These are phyloP conservation scores for Acacia pycnantha DNA, from an alignment of 331 rosid genomes.

Conservation along the genomic window DNA sequence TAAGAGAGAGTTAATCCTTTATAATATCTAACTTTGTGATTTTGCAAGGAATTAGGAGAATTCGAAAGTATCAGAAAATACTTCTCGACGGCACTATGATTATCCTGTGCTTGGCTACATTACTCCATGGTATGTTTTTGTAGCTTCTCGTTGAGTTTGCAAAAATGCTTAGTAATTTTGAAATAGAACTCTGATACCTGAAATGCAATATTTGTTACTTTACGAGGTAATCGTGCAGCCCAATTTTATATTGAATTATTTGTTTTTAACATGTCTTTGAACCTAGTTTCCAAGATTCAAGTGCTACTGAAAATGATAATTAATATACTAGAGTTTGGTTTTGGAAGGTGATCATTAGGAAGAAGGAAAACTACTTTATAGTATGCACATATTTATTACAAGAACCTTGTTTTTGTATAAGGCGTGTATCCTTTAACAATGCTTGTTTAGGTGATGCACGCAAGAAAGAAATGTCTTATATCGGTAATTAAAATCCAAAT, in stretches of 20 bases:
- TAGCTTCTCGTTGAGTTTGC: neutral
- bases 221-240: neutral
- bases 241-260: neutral
- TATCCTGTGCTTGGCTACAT: slow-evolving; percentile 87
- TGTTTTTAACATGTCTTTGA: neutral
- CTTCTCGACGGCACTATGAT: slow-evolving; percentile 51
- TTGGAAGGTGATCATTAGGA: slow-evolving; percentile 8
- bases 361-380: neutral
- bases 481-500: slow-evolving; percentile 9
- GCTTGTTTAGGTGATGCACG: neutral
- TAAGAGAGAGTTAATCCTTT: slow-evolving; percentile 12
- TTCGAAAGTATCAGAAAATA: slow-evolving; percentile 53
- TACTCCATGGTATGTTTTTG: slow-evolving; percentile 83
- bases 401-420: neutral
- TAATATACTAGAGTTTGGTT: neutral
- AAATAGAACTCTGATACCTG: neutral
- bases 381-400: neutral
- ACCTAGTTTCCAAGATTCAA: neutral
- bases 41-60: slow-evolving; percentile 58
- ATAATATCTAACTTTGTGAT: slow-evolving; percentile 15
- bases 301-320: neutral
- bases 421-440: neutral
- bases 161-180: neutral
- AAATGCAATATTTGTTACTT: neutral
- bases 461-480: neutral